phyloP scores from a whole-genome alignment of 371 early-diverging fungal species.

The Rhizomucor miehei region DNA sequence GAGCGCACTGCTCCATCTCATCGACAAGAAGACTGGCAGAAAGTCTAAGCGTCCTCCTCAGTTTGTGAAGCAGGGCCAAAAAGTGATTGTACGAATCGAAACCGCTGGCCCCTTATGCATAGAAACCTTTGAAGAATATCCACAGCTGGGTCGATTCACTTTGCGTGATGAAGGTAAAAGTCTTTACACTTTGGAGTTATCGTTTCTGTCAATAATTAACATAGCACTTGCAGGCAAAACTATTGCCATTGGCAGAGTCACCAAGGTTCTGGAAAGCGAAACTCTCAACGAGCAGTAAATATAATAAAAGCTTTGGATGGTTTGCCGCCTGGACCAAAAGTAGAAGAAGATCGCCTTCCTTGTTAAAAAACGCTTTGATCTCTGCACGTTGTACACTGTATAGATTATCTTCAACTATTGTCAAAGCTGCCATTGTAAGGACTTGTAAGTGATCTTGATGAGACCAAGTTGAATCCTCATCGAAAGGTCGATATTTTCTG shows the following conservation, averaged over 20 bases:
- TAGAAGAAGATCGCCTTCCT: no score
- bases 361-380: no score
- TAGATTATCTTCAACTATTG: no score
- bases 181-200: no score
- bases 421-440: no score
- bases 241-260: conserved; percentile 93
- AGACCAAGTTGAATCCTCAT: no score
- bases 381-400: no score
- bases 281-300: no score
- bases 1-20: conserved; percentile 76
- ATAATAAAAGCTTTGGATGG: no score
- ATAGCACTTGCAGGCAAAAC: conserved; percentile 65
- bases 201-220: not conserved
- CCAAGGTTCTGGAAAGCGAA: conserved; percentile 63
- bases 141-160: conserved; percentile 95
- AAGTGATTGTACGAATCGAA: conserved; percentile 83
- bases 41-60: conserved; percentile 86
- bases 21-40: conserved; percentile 87
- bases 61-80: conserved; percentile 90
- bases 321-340: no score
- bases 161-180: conserved; percentile 87
- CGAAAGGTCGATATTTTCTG: no score
- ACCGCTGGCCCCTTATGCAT: conserved; percentile 73
- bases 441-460: no score
- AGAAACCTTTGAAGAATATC: conserved; percentile 87